These are phyloP conservation scores for Themeda triandra DNA, from an alignment of 176 grass and related monocot species.

Conservation along the genomic window DNA sequence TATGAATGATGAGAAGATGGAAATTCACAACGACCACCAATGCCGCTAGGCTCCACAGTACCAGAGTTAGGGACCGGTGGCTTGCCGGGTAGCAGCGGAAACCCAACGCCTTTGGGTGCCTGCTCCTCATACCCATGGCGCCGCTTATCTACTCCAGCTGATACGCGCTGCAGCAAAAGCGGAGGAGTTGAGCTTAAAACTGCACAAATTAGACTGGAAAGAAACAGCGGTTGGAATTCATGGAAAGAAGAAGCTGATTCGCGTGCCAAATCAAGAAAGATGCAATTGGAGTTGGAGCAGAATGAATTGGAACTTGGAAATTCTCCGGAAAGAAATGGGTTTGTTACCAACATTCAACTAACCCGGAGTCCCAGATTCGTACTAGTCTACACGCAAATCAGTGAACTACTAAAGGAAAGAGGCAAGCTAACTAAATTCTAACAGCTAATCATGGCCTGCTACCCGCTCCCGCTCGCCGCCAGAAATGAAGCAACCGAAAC, in stretches of 20 bases:
- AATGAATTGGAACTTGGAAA: background rate
- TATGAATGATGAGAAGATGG: slow-evolving; percentile 44
- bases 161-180: slow-evolving; percentile 41
- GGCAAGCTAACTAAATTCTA: background rate
- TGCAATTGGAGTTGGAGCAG: background rate
- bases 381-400: background rate
- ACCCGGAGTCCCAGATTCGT: slow-evolving; percentile 1
- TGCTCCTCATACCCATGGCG: slow-evolving; percentile 65
- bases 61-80: slow-evolving; percentile 41
- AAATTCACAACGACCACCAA: slow-evolving; percentile 66
- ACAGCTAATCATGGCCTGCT: slow-evolving; percentile 5
- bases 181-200: background rate
- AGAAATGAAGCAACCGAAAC: background rate
- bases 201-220: slow-evolving; percentile 2
- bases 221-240: background rate
- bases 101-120: slow-evolving; percentile 51
- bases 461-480: background rate
- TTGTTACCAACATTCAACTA: background rate
- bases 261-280: slow-evolving; percentile 7
- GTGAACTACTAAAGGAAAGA: background rate
- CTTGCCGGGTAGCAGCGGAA: slow-evolving; percentile 54
- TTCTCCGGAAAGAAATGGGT: background rate
- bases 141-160: slow-evolving; percentile 39
- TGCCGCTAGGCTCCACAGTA: slow-evolving; percentile 50
- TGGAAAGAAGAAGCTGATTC: background rate